These are phyloP conservation scores for Phycomyces blakesleeanus DNA, from an alignment of 192 early-diverging fungal genomes.

Conservation along the genomic window DNA sequence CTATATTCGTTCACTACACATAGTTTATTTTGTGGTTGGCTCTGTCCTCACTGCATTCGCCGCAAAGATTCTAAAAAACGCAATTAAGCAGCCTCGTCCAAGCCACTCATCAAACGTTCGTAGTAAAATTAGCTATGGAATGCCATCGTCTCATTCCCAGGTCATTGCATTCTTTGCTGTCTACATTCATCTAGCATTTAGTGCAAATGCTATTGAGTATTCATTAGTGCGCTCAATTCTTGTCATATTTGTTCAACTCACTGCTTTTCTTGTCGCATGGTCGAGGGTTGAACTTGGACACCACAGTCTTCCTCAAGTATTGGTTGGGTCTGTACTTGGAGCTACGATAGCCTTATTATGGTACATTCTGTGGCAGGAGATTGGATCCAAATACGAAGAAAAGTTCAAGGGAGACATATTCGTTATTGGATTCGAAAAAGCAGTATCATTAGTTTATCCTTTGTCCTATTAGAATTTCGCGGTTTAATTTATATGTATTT, in stretches of 20 bases:
- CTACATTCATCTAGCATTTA: slow-evolving; percentile 31
- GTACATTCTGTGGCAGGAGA: slow-evolving; percentile 3
- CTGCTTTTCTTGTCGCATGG: slow-evolving; percentile 39
- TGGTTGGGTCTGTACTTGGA: slow-evolving; percentile 35
- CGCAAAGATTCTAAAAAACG: slow-evolving; percentile 41
- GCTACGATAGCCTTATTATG: slow-evolving; percentile 1
- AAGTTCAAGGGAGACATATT: not conserved
- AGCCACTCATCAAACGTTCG: slow-evolving; percentile 29
- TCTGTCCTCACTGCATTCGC: slow-evolving; percentile 5
- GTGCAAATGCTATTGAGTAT: slow-evolving; percentile 3
- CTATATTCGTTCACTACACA: slow-evolving; percentile 13
- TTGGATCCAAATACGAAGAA: not conserved
- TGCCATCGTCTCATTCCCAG: slow-evolving; percentile 71
- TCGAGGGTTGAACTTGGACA: slow-evolving; percentile 37
- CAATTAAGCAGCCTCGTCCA: slow-evolving; percentile 37
- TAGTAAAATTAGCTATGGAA: slow-evolving; percentile 59
- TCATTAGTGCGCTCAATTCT: not conserved
- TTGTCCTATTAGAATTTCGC: no score
- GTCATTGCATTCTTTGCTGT: slow-evolving; percentile 63
- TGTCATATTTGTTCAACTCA: not conserved
- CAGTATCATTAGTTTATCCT: no score
- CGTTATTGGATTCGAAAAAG: not conserved
- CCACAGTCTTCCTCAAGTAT: slow-evolving; percentile 35
- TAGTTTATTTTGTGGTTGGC: slow-evolving; percentile 3
- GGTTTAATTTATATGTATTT: no score